Evolutionary conservation across 2,329 filamentous ascomycete genomes (phyloP).

Genomic region (Whalleya microplaca): DNA sequence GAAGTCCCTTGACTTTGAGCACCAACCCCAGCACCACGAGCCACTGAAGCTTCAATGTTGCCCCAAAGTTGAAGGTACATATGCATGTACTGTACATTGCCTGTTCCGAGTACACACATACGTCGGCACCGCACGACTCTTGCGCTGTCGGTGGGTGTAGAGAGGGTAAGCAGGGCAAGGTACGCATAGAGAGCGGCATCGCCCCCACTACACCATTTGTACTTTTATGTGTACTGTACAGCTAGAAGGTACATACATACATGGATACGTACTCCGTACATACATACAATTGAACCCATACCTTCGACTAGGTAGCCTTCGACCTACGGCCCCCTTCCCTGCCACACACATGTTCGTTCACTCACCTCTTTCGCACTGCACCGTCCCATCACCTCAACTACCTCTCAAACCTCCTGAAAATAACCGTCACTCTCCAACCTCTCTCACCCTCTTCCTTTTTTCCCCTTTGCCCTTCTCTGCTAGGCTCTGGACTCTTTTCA

Average conservation of each 20-base stretch:
- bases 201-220: constrained; percentile 17
- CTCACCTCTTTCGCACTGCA: constrained; percentile 17
- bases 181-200: background rate
- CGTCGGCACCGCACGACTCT: too few species aligned
- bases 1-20: too few species aligned
- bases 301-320: background rate
- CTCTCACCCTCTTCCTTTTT: constrained; percentile 29
- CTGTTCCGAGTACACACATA: too few species aligned
- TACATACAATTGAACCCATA: too few species aligned
- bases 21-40: too few species aligned
- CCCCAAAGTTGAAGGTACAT: background rate
- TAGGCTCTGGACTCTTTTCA: constrained; percentile 34
- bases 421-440: constrained; percentile 19
- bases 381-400: constrained; percentile 3
- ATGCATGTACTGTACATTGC: too few species aligned
- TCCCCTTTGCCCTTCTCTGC: constrained; percentile 37
- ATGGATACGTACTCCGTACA: too few species aligned
- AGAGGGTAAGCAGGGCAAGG: too few species aligned
- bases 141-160: too few species aligned
- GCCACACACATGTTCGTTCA: too few species aligned
- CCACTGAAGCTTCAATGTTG: too few species aligned
- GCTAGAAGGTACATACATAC: background rate
- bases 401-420: constrained; percentile 11
- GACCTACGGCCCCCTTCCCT: constrained; percentile 18
- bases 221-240: background rate